Base-by-base conservation (phyloP, 2,329 filamentous ascomycete genomes). In the Penicillium nordicum region DNA sequence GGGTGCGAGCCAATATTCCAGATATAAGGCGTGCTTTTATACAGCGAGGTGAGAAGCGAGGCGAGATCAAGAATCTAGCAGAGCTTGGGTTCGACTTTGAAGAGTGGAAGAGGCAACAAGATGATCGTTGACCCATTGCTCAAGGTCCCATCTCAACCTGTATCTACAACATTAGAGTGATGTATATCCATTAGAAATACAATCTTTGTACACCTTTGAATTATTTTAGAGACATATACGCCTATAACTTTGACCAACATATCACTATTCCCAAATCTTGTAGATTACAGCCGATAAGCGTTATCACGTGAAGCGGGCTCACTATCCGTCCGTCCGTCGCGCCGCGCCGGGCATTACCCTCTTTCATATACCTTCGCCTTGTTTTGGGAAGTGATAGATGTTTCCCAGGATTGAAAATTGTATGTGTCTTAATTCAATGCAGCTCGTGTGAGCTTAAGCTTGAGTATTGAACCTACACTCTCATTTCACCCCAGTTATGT, bases 11-110 rank as follows among this genome's bases (percentile, higher is more conserved):
- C 55, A 79, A 85, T 4, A 89, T 88, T 63, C 79, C 82, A 0
- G 79, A 85, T 12, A 89, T 92, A 36, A 89, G 90, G 72, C 81
- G 86, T 63, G 83, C 81, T 30, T 97, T 94, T 70, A 82, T 87
- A 56, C 78, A 82, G 59, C 76, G 78, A 37, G 91, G 90, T 0
- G 81, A 85, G 36, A 70, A 72, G 46, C 78, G 83, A 55, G 63
- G 72, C 45, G 77, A 74, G 7, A 86, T 91, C 10, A 87, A 74
- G 68, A 85, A 79, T 3, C 70, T 95, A 23, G 81, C 84, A 60
- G 88, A 95, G 63, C 77, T 96, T 30, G 92, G 90, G 0, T 89
- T 89, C 66, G 71, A 78, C 52, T 90, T 82, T 67, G 76, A 79
- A 30, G 53, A 64, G 32, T 72, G 69, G 71, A 69, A 67, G 50